phyloP scores from a whole-genome alignment of 108 stramenopile species.

The Cyclostephanos tholiformis region DNA sequence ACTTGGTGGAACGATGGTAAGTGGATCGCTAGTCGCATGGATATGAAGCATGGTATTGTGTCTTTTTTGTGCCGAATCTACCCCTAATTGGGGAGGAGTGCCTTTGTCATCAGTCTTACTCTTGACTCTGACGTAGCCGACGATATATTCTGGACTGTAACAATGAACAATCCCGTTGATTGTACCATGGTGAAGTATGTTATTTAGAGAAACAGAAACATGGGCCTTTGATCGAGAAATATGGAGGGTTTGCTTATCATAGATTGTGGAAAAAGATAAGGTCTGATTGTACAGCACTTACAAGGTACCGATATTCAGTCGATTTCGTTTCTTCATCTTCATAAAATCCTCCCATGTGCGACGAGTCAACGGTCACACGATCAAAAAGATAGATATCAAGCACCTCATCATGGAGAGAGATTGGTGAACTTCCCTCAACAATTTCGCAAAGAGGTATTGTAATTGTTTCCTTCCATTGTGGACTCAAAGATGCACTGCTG shows the following conservation, averaged over 20 bases:
- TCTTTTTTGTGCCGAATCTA: neutral
- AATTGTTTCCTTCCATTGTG: conserved; percentile 71
- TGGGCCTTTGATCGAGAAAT: conserved; percentile 35
- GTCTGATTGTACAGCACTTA: neutral
- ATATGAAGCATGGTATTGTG: conserved; percentile 17
- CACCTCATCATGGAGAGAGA: conserved; percentile 52
- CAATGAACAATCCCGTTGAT: conserved; percentile 70
- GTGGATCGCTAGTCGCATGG: conserved; percentile 21
- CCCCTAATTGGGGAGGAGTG: neutral
- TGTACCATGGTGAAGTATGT: conserved; percentile 57
- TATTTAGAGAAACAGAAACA: conserved; percentile 57
- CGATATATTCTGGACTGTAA: conserved; percentile 50
- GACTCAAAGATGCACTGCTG: conserved; percentile 22
- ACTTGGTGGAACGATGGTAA: conserved; percentile 15
- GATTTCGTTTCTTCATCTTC: conserved; percentile 56
- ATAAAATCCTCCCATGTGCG: conserved; percentile 52
- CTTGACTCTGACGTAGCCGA: conserved; percentile 57
- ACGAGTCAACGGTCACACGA: conserved; percentile 43
- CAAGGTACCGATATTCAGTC: conserved; percentile 58
- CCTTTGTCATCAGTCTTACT: neutral
- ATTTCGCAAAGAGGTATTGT: conserved; percentile 59
- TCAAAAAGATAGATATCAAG: conserved; percentile 64
- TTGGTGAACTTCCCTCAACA: conserved; percentile 42
- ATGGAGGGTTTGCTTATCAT: neutral
- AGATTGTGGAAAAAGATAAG: neutral